Base-by-base conservation (phyloP, 306 rosid genomes). In the Vicia faba region DNA sequence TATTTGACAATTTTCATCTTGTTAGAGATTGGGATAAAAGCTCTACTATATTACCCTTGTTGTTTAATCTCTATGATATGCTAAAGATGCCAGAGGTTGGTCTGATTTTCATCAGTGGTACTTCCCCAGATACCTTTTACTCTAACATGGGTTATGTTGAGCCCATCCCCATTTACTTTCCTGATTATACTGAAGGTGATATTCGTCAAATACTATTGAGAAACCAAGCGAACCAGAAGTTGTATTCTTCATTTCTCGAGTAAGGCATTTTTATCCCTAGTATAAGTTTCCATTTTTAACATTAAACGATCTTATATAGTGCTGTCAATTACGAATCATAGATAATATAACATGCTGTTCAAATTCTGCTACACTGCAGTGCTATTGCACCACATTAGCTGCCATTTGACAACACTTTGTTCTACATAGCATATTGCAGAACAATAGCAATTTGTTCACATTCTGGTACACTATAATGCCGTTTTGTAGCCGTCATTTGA, bases 11-110 rank as follows among this genome's bases (percentile, higher is more conserved):
- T 70, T 71, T 89, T 70, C 93, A 93, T 72, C 90, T 84, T 79
- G 80, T 88, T 75, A 80, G 84, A 78, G 95, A 81, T 68, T 93
- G 99, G 97, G 97, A 89, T 61, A 93, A 86, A 70, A 87, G 88
- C 83, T 86, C 84, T 46, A 88, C 78, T 26, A 59, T 90, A 71
- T 28, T 90, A 39, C 90, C 96, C 18, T 78, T 93, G 2, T 20
- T 20, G 23, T 20, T 20, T 20, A 20, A 20, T 20, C 23, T 20
- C 23, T 20, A 20, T 20, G 95, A 88, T 58, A 45, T 86, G 68
- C 82, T 93, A 62, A 93, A 88, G 72, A 79, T 86, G 84, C 92
- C 86, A 0, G 86, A 86, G 77, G 82, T 93, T 38, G 89, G 97
- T 66, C 33, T 93, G 66, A 80, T 93, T 85, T 93, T 93, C 69